Conservation (phyloP, 192 early-diverging fungal species). For the Lobosporangium transversale region DNA sequence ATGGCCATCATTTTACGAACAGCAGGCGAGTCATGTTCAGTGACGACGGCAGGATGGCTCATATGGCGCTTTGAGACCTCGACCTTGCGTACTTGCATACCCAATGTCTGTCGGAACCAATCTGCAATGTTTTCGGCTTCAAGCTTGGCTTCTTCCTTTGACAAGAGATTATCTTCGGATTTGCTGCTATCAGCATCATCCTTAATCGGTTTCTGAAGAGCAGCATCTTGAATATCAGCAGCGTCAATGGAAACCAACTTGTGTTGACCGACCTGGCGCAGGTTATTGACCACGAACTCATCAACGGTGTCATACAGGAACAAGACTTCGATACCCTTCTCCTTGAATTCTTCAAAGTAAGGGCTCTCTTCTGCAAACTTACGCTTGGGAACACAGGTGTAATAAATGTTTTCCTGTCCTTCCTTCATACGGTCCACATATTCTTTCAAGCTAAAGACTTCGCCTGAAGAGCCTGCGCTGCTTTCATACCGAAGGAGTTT, state of each 20-base stretch:
- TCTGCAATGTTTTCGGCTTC: conserved; percentile 60
- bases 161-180: conserved; percentile 8
- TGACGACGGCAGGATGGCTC: conserved; percentile 78
- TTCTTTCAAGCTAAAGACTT: conserved; percentile 71
- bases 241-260: conserved; percentile 64
- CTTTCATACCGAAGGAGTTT: conserved; percentile 68
- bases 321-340: conserved; percentile 78
- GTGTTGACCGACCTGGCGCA: conserved; percentile 67
- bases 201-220: conserved; percentile 22
- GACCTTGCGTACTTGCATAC: conserved; percentile 71
- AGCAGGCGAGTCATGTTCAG: conserved; percentile 78
- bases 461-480: conserved; percentile 34
- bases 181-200: conserved; percentile 5
- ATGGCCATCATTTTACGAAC: conserved; percentile 74
- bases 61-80: conserved; percentile 76
- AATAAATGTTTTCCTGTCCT: conserved; percentile 82
- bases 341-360: conserved; percentile 78
- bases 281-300: conserved; percentile 67
- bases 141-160: conserved; percentile 52
- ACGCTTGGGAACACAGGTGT: conserved; percentile 65
- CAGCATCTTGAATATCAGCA: conserved; percentile 58
- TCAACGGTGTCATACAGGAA: conserved; percentile 70
- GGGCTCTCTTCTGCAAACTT: conserved; percentile 71
- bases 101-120: conserved; percentile 73
- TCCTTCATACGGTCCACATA: conserved; percentile 77